phyloP scores from a whole-genome alignment of 1,284 basidiomycete genomes.

The Salmacisia buchloeana region DNA sequence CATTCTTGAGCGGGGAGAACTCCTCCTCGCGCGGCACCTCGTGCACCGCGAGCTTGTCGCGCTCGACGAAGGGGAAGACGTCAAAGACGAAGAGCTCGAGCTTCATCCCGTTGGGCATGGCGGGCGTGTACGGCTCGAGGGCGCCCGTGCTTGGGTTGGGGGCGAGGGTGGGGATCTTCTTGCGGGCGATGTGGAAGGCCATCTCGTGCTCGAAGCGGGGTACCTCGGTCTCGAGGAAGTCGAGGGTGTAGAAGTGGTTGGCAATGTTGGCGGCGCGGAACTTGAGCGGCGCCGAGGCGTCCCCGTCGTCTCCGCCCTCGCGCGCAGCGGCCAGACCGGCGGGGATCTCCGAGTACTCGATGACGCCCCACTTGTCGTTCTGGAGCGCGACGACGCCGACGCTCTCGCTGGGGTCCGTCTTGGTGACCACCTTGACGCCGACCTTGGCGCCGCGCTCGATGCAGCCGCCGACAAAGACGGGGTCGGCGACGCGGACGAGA shows the following conservation, averaged over 20 bases:
- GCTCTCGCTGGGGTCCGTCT: constrained; percentile 75
- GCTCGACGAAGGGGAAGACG: constrained; percentile 86
- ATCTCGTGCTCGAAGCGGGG: constrained; percentile 74
- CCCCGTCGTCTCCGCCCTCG: constrained; percentile 64
- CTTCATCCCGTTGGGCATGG: constrained; percentile 96
- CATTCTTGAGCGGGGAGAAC: constrained; percentile 96
- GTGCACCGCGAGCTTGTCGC: constrained; percentile 67
- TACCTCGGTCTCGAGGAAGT: constrained; percentile 74
- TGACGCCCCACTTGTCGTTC: constrained; percentile 77
- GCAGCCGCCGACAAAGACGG: constrained; percentile 89
- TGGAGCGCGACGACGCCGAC: constrained; percentile 89
- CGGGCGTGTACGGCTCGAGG: constrained; percentile 68
- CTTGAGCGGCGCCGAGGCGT: constrained; percentile 57
- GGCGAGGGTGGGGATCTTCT: constrained; percentile 82
- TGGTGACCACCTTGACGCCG: constrained; percentile 94
- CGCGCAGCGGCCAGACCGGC: constrained; percentile 73
- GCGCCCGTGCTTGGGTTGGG: constrained; percentile 57
- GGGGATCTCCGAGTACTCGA: constrained; percentile 96
- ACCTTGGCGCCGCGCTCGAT: constrained; percentile 78
- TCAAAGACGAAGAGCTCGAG: constrained; percentile 98
- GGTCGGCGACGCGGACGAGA: constrained; percentile 93
- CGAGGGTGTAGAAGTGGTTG: constrained; percentile 94
- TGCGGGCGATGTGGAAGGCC: constrained; percentile 94
- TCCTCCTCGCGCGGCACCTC: constrained; percentile 84
- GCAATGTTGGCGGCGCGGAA: constrained; percentile 96